Evolutionary conservation across 1,284 basidiomycete genomes (phyloP), one percentile per base, ranked within the genome.

Genomic region (Pyrrhoderma noxium): DNA sequence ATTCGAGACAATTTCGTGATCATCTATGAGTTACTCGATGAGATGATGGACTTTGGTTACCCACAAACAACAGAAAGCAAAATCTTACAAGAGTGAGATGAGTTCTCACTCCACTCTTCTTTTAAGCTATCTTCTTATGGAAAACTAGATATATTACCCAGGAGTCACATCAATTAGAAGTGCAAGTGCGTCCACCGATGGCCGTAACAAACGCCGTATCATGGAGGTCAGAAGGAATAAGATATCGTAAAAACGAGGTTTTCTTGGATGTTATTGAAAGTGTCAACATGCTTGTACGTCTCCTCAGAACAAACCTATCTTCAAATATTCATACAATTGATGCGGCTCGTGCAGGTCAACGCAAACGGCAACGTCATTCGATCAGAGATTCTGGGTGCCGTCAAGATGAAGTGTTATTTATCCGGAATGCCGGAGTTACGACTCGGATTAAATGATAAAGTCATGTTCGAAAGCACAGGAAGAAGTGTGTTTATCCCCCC

Each of bases 31-130:
- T 80, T 99, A 47, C 79, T 99, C 71, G 96, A 99, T 65, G 95
- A 99, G 75, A 98, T 99, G 93, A 98, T 99, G 94, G 95, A 99
- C 73, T 99, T 97, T 71, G 96, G 96, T 11, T 98, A 92, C 66
- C 95, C 95, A 0, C 96, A 99, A 68, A 99, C 96, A 23, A 99
- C 96, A 19, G 96, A 99, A 73, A 93, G 89, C 76, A 99, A 99
- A 76, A 99, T 99, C 61, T 70, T 99, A 52, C 95, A 98, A 70
- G 96, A 98, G 85, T 92, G 58, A 60, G 85, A 75, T 8, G 11
- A 11, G 11, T 31, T 11, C 27, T 31, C 7, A 5, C 27, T 16
- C 11, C 25, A 41, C 41, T 55, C 56, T 13, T 45, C 35, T 34
- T 13, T 37, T 8, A 23, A 40, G 35, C 37, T 19, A 19, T 38